Base-by-base conservation (phyloP, 257 asterid genomes). In the Penstemon newberryi region DNA sequence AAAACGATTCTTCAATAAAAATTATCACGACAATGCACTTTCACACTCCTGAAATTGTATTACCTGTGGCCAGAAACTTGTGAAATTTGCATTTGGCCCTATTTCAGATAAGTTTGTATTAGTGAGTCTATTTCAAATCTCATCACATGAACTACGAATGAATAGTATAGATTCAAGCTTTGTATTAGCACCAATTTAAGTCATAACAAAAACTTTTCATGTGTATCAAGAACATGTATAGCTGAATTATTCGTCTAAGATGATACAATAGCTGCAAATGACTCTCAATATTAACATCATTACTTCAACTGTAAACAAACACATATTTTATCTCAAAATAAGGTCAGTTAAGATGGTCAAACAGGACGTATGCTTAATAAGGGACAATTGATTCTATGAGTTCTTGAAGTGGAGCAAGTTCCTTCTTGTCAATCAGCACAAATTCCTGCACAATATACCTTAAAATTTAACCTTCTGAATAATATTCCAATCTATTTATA, bases 341-440 rank as follows among this genome's bases (percentile, higher is more conserved):
- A 39, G 33, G 63, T 75, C 78, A 70, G 65, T 71, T 74, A 65
- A 11, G 38, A 55, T 56, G 39, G 55, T 66, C 56, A 63, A 71
- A 8, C 45, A 7, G 8, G 8, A 63, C 25, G 66, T 8, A 37
- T 64, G 66, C 70, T 80, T 77, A 90, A 63, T 81, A 83, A n/a
- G 94, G 94, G 62, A 88, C 87, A 43, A 91, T 84, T 58, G 95
- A 83, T 70, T 91, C 93, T 64, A 91, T 82, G 70, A 89, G 90
- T 78, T 91, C 96, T 69, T 88, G 89, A 55, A 91, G 88, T 8
- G 96, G 97, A 70, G 97, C 95, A 58, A 91, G 87, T 75, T 91
- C 97, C 89, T 82, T 85, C 87, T 83, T 91, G 81, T 86, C 96
- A 25, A 89, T 89, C 87, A 91, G 86, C 60, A 77, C 77, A 70